Evolutionary conservation across 345 rosid species (phyloP).

Genomic region (Syzygium oleosum): DNA sequence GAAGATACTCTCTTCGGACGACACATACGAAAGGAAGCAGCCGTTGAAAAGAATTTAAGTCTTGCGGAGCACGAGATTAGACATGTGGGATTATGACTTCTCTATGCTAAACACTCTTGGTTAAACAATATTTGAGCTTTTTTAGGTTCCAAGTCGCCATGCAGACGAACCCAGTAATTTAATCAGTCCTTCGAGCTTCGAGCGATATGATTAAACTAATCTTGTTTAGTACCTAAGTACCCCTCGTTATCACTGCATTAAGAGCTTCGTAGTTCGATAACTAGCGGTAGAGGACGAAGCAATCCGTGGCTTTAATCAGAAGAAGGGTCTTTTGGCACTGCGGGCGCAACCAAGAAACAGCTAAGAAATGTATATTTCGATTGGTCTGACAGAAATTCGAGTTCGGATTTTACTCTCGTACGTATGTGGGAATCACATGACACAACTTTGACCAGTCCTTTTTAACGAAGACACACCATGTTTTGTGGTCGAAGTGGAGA

Average conservation of each 20-base stretch:
- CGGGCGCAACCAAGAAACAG: background rate
- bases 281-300: background rate
- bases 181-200: background rate
- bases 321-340: background rate
- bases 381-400: background rate
- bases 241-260: background rate
- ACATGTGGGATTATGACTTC: slow-evolving; percentile 29
- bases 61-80: slow-evolving; percentile 23
- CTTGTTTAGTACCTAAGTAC: background rate
- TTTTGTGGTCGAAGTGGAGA: background rate
- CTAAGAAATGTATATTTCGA: background rate
- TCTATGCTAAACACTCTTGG: background rate
- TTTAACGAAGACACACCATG: background rate
- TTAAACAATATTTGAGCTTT: background rate
- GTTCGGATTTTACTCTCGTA: background rate
- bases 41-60: background rate
- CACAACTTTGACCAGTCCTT: background rate
- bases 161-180: background rate
- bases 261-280: background rate
- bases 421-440: background rate
- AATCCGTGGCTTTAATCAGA: background rate
- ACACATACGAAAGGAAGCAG: background rate
- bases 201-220: background rate
- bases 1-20: background rate
- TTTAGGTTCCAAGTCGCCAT: background rate